Evolutionary conservation across 495 filamentous ascomycete genomes (phyloP).

Genomic region (Talaromyces proteolyticus): DNA sequence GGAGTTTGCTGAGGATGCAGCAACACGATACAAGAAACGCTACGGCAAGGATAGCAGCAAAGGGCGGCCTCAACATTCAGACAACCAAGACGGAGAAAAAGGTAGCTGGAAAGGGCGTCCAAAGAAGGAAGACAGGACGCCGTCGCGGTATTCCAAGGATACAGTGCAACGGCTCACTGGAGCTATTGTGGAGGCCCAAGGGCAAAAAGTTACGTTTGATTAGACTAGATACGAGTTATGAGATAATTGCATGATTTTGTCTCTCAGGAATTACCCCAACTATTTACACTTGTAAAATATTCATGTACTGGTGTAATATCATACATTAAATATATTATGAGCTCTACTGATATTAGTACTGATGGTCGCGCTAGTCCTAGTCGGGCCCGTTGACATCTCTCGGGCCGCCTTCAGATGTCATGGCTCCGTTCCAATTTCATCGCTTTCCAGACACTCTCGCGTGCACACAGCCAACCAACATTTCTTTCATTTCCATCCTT

Average conservation of each 20-base stretch:
- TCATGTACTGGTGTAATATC: too few species aligned
- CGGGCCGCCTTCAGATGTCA: conserved; percentile 19
- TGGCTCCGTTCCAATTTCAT: conserved; percentile 5
- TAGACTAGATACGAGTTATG: too few species aligned
- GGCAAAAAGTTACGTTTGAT: conserved; percentile 81
- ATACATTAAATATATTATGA: too few species aligned
- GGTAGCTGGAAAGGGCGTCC: conserved; percentile 3
- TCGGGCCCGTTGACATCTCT: conserved; percentile 21
- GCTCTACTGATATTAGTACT: too few species aligned
- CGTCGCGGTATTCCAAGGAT: conserved; percentile 32
- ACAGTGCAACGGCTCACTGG: conserved; percentile 59
- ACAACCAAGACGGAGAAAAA: background rate
- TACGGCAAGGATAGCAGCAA: conserved; percentile 65
- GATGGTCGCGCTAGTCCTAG: conserved; percentile 21
- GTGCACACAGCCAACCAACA: background rate
- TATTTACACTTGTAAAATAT: too few species aligned
- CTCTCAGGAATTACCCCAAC: too few species aligned
- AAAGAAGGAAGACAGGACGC: background rate
- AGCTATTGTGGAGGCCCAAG: conserved; percentile 71
- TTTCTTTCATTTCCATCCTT: conserved; percentile 6
- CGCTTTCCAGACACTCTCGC: background rate
- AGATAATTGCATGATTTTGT: too few species aligned
- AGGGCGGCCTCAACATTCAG: conserved; percentile 22
- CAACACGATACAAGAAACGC: conserved; percentile 83
- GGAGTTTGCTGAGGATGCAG: conserved; percentile 89